A percentile compares a stretch with the other conserved stretches of the same genome.
Evolutionary conservation across 1,139 yeast species (phyloP).

Genomic region (Pichia sp.): DNA sequence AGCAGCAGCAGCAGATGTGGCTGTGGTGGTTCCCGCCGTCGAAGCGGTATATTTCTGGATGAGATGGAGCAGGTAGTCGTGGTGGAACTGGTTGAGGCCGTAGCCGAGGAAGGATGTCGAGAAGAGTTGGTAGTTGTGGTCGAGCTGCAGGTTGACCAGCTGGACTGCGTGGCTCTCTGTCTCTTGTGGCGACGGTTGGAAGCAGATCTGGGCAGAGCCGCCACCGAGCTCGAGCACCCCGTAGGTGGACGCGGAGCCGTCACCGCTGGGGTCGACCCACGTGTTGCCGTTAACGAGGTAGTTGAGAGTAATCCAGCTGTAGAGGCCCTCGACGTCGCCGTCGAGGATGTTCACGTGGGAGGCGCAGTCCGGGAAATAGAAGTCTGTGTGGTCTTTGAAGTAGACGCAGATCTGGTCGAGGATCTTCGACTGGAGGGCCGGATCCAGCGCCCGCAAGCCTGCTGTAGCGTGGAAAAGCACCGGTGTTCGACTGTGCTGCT

Average conservation of each 20-base stretch:
- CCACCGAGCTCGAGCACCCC: no score
- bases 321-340: constrained; percentile 77
- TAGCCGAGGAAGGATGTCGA: constrained; percentile 74
- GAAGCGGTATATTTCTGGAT: constrained; percentile 22
- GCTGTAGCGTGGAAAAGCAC: constrained; percentile 77
- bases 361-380: constrained; percentile 54
- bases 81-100: constrained; percentile 70
- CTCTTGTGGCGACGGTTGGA: constrained; percentile 57
- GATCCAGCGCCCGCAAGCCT: constrained; percentile 67
- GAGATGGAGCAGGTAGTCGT: constrained; percentile 43
- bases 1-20: neutral
- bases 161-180: constrained; percentile 45
- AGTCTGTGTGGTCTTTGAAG: constrained; percentile 48
- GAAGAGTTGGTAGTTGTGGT: constrained; percentile 51
- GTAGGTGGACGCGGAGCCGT: neutral
- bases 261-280: constrained; percentile 77
- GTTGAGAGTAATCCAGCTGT: constrained; percentile 78
- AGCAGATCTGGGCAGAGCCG: constrained; percentile 75
- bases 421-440: constrained; percentile 49
- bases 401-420: constrained; percentile 54
- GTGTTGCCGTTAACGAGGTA: constrained; percentile 56
- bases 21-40: neutral
- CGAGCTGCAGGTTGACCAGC: constrained; percentile 48
- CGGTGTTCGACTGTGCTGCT: constrained; percentile 70
- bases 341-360: constrained; percentile 65